Evolutionary conservation across 2,329 filamentous ascomycete species (phyloP).

Genomic region (Venturia oleaginea): DNA sequence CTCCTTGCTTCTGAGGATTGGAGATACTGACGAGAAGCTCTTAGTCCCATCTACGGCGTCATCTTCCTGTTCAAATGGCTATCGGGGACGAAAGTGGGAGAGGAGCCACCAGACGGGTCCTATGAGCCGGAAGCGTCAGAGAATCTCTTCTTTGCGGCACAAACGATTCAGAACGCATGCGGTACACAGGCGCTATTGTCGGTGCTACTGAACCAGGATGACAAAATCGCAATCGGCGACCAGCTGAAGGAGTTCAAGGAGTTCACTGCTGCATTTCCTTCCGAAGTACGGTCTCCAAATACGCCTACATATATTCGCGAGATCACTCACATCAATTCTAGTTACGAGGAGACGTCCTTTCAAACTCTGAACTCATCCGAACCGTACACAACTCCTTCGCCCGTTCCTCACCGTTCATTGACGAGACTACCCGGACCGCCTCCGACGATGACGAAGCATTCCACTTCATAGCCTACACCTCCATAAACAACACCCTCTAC

Average conservation of each 20-base stretch:
- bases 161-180: constrained; percentile 98
- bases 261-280: constrained; percentile 75
- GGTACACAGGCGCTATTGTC: constrained; percentile 91
- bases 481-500: constrained; percentile 71
- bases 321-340: constrained; percentile 37
- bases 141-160: constrained; percentile 83
- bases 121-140: constrained; percentile 71
- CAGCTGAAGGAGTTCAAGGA: constrained; percentile 72
- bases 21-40: not conserved
- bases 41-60: constrained; percentile 76
- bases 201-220: constrained; percentile 77
- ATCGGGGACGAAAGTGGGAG: constrained; percentile 55
- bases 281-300: constrained; percentile 30
- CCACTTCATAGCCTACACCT: constrained; percentile 94
- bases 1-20: not conserved
- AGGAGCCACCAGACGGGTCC: constrained; percentile 66
- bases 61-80: constrained; percentile 99
- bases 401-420: constrained; percentile 77
- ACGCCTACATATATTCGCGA: not conserved
- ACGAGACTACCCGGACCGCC: constrained; percentile 70
- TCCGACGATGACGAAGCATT: constrained; percentile 82
- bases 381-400: constrained; percentile 85
- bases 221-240: constrained; percentile 60
- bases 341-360: constrained; percentile 60
- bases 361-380: constrained; percentile 51